Evolutionary conservation across 2,329 filamentous ascomycete species (phyloP).

Genomic region (Daldinia sp.): DNA sequence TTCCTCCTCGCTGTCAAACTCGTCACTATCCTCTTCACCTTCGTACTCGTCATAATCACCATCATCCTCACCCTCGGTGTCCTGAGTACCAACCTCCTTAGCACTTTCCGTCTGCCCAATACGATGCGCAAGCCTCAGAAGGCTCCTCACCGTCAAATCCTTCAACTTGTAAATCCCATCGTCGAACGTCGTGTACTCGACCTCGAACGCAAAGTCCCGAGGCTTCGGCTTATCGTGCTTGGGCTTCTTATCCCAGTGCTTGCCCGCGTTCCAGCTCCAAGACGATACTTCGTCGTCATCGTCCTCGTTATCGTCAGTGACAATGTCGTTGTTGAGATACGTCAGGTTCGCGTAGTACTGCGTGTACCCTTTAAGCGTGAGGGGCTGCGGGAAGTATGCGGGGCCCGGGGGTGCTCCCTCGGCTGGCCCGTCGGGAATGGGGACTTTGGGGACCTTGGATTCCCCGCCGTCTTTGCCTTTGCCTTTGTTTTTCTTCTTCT

Average conservation of each 20-base stretch:
- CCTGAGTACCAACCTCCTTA: not conserved
- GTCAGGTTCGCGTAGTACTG: constrained; percentile 98
- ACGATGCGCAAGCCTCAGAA: constrained; percentile 78
- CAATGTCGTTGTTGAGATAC: constrained; percentile 78
- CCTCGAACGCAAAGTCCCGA: constrained; percentile 73
- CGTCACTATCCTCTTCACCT: constrained; percentile 39
- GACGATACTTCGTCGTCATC: constrained; percentile 43
- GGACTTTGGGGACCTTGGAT: constrained; percentile 66
- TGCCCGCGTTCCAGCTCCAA: constrained; percentile 69
- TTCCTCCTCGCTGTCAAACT: constrained; percentile 40
- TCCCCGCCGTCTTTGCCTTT: constrained; percentile 58
- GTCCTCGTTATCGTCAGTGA: constrained; percentile 41
- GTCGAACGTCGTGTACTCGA: constrained; percentile 86
- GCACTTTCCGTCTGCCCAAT: constrained; percentile 65
- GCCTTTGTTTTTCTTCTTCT: constrained; percentile 59
- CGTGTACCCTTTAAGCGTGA: constrained; percentile 81
- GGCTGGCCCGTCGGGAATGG: constrained; percentile 75
- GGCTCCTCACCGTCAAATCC: constrained; percentile 86
- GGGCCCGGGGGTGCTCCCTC: constrained; percentile 80
- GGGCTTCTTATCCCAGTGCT: constrained; percentile 67
- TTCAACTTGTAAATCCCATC: constrained; percentile 78
- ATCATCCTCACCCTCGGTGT: not conserved
- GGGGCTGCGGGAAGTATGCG: constrained; percentile 84
- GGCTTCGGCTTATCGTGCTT: constrained; percentile 63
- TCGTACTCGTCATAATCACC: constrained; percentile 34